Conservation (phyloP, 257 asterid species). For the Knoxia roxburghii region DNA sequence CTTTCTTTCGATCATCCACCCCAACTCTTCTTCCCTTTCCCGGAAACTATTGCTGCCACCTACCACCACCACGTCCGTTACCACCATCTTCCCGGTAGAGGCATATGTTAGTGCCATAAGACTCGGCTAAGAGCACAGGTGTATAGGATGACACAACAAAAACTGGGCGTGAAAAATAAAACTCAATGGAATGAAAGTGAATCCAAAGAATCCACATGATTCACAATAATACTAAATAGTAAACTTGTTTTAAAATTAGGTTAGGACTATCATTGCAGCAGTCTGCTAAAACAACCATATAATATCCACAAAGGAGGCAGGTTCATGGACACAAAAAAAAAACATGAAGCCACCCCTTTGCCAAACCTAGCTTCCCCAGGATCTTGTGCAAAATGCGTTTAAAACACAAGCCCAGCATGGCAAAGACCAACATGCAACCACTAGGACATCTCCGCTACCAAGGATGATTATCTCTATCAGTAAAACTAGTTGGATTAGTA, state of each 20-base stretch:
- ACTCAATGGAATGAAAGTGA: too few species aligned
- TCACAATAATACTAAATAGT: background rate
- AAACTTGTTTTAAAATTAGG: background rate
- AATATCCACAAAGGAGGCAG: background rate
- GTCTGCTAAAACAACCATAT: background rate
- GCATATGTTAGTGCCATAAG: too few species aligned
- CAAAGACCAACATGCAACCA: background rate
- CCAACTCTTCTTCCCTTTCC: too few species aligned
- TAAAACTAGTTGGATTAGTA: slow-evolving; percentile 14
- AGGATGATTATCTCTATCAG: background rate
- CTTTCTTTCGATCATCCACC: too few species aligned
- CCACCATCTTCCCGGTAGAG: too few species aligned
- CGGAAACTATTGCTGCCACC: too few species aligned
- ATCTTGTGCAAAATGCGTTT: background rate
- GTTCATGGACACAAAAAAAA: slow-evolving; percentile 5
- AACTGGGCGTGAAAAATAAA: background rate
- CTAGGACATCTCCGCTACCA: background rate
- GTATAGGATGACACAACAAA: too few species aligned
- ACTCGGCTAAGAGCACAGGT: too few species aligned
- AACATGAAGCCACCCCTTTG: background rate
- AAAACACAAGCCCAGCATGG: background rate
- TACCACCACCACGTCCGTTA: too few species aligned
- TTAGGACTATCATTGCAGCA: background rate
- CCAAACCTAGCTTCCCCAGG: background rate
- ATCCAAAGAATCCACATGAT: background rate